Percentiles rank a stretch among this genome's conserved stretches.
phyloP scores from a whole-genome alignment of 177 flowering plant genomes.

The Vitis hybrid region DNA sequence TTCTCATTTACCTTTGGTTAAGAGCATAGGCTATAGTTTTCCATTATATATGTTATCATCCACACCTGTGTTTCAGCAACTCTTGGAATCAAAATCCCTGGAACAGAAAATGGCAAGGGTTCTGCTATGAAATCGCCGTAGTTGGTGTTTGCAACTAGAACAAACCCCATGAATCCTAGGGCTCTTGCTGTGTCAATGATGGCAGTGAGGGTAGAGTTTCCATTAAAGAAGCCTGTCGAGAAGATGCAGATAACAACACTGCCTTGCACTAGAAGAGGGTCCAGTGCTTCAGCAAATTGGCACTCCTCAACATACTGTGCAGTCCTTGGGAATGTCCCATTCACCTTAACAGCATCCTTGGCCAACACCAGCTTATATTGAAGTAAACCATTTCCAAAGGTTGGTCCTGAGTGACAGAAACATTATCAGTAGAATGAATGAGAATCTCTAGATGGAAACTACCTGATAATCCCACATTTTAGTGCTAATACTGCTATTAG shows the following conservation, averaged over 20 bases:
- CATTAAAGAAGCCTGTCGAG: slow-evolving; percentile 72
- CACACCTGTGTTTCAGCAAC: slow-evolving; percentile 59
- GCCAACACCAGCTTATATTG: slow-evolving; percentile 75
- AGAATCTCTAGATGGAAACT: background rate
- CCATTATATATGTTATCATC: background rate
- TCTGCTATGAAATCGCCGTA: slow-evolving; percentile 78
- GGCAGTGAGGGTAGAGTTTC: slow-evolving; percentile 56
- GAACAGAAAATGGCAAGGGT: slow-evolving; percentile 68
- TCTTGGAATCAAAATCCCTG: slow-evolving; percentile 80
- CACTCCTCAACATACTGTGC: slow-evolving; percentile 76
- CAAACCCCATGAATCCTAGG: slow-evolving; percentile 67
- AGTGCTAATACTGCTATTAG: too few species aligned
- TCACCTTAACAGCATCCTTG: slow-evolving; percentile 60
- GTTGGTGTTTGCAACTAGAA: slow-evolving; percentile 65
- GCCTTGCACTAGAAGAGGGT: slow-evolving; percentile 53
- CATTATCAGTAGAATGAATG: background rate
- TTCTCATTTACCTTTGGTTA: too few species aligned
- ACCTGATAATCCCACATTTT: too few species aligned
- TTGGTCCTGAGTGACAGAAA: slow-evolving; percentile 47
- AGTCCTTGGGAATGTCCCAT: slow-evolving; percentile 55
- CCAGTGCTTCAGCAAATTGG: slow-evolving; percentile 77
- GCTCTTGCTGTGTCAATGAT: slow-evolving; percentile 59
- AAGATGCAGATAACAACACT: slow-evolving; percentile 81
- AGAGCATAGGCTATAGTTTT: too few species aligned
- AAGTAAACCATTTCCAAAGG: slow-evolving; percentile 43